Percentiles rank a stretch among this genome's conserved stretches.
Evolutionary conservation across 768 basidiomycete genomes (phyloP).

Genomic region (Russula griseocarnosa): DNA sequence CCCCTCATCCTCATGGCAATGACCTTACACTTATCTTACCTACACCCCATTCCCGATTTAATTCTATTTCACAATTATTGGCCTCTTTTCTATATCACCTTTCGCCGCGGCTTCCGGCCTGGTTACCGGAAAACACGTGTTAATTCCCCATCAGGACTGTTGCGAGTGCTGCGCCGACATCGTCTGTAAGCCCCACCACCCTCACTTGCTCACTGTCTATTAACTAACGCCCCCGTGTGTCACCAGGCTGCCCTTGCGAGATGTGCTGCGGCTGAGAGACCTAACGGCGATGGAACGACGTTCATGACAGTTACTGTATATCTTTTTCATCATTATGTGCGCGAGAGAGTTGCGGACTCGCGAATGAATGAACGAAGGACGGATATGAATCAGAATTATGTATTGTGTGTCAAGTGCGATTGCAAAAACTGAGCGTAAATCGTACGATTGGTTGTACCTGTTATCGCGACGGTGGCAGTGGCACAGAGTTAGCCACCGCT

Average conservation of each 20-base stretch:
- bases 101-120: background rate
- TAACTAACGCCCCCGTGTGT: background rate
- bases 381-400: background rate
- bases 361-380: background rate
- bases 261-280: no score
- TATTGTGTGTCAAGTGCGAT: background rate
- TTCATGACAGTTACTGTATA: background rate
- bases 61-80: background rate
- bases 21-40: no score
- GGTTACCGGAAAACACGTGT: background rate
- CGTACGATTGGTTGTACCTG: background rate
- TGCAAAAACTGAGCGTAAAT: background rate
- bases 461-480: no score
- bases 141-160: slow-evolving; percentile 46
- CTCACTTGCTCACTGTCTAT: slow-evolving; percentile 7
- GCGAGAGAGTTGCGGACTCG: background rate
- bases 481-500: background rate
- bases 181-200: slow-evolving; percentile 56
- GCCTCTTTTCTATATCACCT: background rate
- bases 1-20: background rate
- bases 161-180: slow-evolving; percentile 71
- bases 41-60: background rate
- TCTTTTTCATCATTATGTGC: background rate
- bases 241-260: slow-evolving; percentile 72
- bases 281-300: background rate